Base-by-base conservation (phyloP, 441 rosid genomes). In the Croton setiger region DNA sequence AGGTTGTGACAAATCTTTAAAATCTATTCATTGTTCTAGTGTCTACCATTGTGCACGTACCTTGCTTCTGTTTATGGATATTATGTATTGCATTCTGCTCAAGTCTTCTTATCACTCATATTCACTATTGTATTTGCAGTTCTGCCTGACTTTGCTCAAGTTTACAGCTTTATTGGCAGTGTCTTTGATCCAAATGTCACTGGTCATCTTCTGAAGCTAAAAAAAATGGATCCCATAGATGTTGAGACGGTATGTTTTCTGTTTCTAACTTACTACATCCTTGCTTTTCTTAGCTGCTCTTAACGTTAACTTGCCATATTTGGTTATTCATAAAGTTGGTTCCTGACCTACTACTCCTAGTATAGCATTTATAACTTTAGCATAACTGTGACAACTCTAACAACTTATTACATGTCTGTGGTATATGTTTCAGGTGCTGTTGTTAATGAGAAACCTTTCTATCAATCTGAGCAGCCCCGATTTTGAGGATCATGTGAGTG, bases 201-300 rank as follows among this genome's bases (percentile, higher is more conserved):
- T 65, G 94, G 84, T 69, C 99, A 95, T 76, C 56, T 92, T 72
- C 89, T 81, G 83, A 87, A 74, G 58, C 87, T 92, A 59, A 95
- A 89, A 82, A 83, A 85, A 83, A 92, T 95, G 99, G 99, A 92
- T 66, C 93, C 93, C 15, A 86, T 89, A 63, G 84, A 92, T 75
- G 76, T 86, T 55, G 97, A 95, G 80, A 92, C 97, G 60, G 98
- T 95, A 84, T 51, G 84, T 72, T 17, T 72, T 17, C 64, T 59
- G 12, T 5, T n/a, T 37, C 51, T 15, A 35, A 36, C 49, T n/a
- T 21, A n/a, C 43, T 5, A 37, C 20, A 27, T 49, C 39, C 39
- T 36, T 37, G 9, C 3, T 17, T 17, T 13, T 63, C 14, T 13
- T 17, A 21, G 31, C 54, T 35, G n/a, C 18, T 18, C 0, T 3